Conservation (phyloP, 148 eudicot genomes). For the Agrostemma githago region DNA sequence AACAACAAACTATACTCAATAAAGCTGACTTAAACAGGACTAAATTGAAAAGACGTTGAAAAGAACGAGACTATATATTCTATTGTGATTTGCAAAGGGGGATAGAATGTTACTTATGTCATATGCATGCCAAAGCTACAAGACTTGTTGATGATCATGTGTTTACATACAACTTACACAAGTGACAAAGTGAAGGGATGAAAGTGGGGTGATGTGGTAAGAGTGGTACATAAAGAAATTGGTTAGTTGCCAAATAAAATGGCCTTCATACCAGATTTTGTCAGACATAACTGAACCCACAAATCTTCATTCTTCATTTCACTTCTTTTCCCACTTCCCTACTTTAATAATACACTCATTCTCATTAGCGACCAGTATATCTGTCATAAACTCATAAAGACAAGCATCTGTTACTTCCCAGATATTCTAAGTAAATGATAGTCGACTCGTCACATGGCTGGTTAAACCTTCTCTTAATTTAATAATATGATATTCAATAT, state of each 20-base stretch:
- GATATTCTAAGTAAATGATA: no score
- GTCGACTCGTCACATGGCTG: no score
- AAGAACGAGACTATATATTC: no score
- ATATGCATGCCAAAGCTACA: constrained; percentile 3
- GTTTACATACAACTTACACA: not conserved
- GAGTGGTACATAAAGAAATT: not conserved
- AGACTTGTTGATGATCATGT: not conserved
- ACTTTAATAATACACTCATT: not conserved
- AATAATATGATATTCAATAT: no score
- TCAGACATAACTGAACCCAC: constrained; percentile 24
- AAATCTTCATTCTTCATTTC: constrained; percentile 17
- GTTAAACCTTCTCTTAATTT: no score
- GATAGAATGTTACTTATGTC: no score
- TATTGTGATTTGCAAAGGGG: not conserved
- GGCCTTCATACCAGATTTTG: not conserved
- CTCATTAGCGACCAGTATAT: no score
- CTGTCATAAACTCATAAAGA: no score
- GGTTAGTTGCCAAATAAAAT: not conserved
- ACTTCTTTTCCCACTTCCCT: constrained; percentile 17
- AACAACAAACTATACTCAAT: no score
- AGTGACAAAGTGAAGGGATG: not conserved
- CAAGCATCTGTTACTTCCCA: no score
- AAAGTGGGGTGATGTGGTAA: constrained; percentile 18
- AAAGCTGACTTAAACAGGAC: no score
- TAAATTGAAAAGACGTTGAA: no score